Base-by-base conservation (phyloP, 2,329 filamentous ascomycete genomes). In the Albophoma yamanashiensis region DNA sequence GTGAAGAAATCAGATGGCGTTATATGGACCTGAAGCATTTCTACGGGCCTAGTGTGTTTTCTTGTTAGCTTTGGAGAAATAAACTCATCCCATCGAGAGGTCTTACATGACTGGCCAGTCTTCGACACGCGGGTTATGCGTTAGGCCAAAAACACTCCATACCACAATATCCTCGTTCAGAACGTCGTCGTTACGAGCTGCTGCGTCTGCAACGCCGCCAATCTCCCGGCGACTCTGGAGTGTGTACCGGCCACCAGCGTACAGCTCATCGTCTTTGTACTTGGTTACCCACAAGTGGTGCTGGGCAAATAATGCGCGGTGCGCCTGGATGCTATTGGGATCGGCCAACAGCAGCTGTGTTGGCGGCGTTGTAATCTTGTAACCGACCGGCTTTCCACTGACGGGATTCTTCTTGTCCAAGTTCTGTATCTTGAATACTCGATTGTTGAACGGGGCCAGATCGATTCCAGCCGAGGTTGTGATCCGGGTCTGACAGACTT, bases 101-200 rank as follows among this genome's bases (percentile, higher is more conserved):
- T 31, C 76, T 74, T 62, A 78, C 86, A 89, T 88, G 31, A 89
- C 83, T 0, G 85, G 86, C 75, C 86, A 89, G 67, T 89, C 86
- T 66, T 89, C 86, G 12, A 82, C 78, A 1, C 85, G 76, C 0
- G 85, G 85, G 42, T 87, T 82, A 64, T 89, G 86, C 38, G 86
- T 88, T 17, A 87, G 79, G n/a, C 85, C 76, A 66, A 79, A 79
- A 11, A 80, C 78, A 8, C 81, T 77, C 81, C 82, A 86, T 4
- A 85, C 70, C 0, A 86, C 82, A 39, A 83, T 75, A 56, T 84
- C 79, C 22, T 78, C 74, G 57, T 86, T 59, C 38, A 71, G 62
- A 70, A 70, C 78, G 53, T 78, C 73, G 27, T 86, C 82, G 6
- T 79, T 76, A 15, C 72, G 65, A 3, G 65, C 70, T 0, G 69